Conservation (phyloP, 345 rosid species). For the Erodium maritimum region DNA sequence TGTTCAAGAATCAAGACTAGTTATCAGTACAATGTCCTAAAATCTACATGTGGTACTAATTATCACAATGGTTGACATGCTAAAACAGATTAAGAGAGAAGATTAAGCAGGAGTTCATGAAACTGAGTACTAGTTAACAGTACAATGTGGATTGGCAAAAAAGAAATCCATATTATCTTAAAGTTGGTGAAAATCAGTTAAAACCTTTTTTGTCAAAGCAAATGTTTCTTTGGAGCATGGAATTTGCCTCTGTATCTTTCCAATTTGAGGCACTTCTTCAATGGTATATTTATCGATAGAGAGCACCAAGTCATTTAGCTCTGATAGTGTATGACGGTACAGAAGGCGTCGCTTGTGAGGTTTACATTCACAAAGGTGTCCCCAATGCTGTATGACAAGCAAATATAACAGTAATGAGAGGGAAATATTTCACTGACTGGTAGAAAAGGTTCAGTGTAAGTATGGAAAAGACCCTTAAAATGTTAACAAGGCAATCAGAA, state of each 20-base stretch:
- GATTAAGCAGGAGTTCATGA: not conserved
- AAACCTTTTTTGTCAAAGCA: slow-evolving; percentile 55
- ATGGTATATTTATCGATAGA: slow-evolving; percentile 24
- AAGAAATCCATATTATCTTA: not conserved
- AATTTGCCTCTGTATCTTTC: slow-evolving; percentile 21
- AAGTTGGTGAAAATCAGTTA: not conserved
- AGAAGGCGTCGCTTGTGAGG: slow-evolving; percentile 48
- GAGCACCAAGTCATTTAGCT: slow-evolving; percentile 44
- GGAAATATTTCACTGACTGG: not conserved
- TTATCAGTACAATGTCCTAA: not conserved
- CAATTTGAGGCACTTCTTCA: slow-evolving; percentile 23
- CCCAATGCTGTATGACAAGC: slow-evolving; percentile 65
- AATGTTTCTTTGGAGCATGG: slow-evolving; percentile 28
- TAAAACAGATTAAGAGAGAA: not conserved
- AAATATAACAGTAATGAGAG: slow-evolving; percentile 6
- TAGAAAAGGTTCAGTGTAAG: not conserved
- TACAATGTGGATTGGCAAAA: not conserved
- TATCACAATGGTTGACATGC: not conserved
- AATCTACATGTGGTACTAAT: not conserved
- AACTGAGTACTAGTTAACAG: not conserved
- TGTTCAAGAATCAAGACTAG: not conserved
- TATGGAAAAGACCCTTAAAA: not conserved
- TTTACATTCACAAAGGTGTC: slow-evolving; percentile 81
- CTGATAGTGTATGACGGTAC: slow-evolving; percentile 74
- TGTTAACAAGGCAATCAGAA: not conserved